Evolutionary conservation across 2,329 filamentous ascomycete genomes (phyloP).

Genomic region (Colletotrichum australisinense): DNA sequence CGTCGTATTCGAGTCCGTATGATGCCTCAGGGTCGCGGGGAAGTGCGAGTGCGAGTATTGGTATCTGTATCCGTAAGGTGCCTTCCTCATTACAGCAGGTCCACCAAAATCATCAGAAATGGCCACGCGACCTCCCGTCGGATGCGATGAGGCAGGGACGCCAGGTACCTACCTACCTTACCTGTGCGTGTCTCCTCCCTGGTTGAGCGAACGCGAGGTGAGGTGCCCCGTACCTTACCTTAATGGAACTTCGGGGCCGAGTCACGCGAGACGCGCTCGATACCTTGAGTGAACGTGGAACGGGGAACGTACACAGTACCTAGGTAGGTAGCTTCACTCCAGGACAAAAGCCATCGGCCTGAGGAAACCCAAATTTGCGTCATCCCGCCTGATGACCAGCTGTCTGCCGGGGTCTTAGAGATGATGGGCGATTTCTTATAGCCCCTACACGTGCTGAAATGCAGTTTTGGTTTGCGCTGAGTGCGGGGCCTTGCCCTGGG

Average conservation of each 20-base stretch:
- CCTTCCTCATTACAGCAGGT: neutral
- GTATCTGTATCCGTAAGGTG: too few species aligned
- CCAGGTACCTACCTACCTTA: neutral
- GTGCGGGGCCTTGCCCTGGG: neutral
- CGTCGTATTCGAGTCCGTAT: neutral
- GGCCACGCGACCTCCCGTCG: neutral
- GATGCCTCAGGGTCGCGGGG: neutral
- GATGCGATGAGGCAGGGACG: neutral
- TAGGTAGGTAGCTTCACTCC: too few species aligned
- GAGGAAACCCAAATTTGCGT: constrained; percentile 15
- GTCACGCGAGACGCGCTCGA: constrained; percentile 7
- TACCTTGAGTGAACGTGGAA: too few species aligned
- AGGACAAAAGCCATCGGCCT: neutral
- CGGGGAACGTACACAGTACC: too few species aligned
- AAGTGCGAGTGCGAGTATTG: neutral
- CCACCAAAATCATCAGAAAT: neutral
- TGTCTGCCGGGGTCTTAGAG: neutral
- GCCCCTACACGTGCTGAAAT: constrained; percentile 15
- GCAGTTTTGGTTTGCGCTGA: constrained; percentile 5
- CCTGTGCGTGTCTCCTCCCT: neutral
- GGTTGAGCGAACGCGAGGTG: neutral
- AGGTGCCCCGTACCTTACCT: too few species aligned
- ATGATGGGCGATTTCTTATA: neutral
- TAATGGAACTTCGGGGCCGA: too few species aligned
- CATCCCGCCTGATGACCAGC: constrained; percentile 11